phyloP scores from a whole-genome alignment of 2,329 filamentous ascomycete species.

The Fusarium pseudoanthophilum region DNA sequence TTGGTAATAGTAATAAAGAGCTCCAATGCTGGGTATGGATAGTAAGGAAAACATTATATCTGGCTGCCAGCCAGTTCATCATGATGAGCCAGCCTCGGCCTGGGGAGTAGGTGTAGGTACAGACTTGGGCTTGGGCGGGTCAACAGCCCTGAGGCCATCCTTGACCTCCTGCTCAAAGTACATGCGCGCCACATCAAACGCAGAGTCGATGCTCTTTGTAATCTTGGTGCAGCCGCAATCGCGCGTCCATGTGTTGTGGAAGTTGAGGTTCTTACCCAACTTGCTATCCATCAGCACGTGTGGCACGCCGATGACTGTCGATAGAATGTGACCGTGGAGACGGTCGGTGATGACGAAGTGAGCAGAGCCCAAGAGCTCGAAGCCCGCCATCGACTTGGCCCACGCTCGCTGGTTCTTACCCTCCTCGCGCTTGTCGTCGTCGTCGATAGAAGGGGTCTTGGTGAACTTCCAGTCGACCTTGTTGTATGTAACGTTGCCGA shows the following conservation, averaged over 20 bases:
- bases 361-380: conserved; percentile 41
- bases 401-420: conserved; percentile 44
- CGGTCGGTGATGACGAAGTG: conserved; percentile 44
- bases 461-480: conserved; percentile 47
- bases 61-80: conserved; percentile 13
- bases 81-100: conserved; percentile 16
- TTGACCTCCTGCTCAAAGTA: conserved; percentile 32
- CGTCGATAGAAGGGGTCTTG: conserved; percentile 38
- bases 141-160: conserved; percentile 19
- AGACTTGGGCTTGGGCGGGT: neutral
- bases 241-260: conserved; percentile 45
- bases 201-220: conserved; percentile 37
- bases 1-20: conserved; percentile 4
- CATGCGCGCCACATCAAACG: conserved; percentile 39
- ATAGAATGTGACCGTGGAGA: conserved; percentile 43
- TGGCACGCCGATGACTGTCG: conserved; percentile 43
- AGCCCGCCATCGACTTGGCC: conserved; percentile 43
- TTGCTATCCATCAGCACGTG: conserved; percentile 46
- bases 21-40: conserved; percentile 10
- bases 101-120: conserved; percentile 14
- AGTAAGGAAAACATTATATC: conserved; percentile 22
- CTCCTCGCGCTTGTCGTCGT: conserved; percentile 25
- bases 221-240: conserved; percentile 43
- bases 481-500: conserved; percentile 43
- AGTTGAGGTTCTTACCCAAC: conserved; percentile 46